Conservation (phyloP, 306 rosid species). For the Canavalia ensiformis region DNA sequence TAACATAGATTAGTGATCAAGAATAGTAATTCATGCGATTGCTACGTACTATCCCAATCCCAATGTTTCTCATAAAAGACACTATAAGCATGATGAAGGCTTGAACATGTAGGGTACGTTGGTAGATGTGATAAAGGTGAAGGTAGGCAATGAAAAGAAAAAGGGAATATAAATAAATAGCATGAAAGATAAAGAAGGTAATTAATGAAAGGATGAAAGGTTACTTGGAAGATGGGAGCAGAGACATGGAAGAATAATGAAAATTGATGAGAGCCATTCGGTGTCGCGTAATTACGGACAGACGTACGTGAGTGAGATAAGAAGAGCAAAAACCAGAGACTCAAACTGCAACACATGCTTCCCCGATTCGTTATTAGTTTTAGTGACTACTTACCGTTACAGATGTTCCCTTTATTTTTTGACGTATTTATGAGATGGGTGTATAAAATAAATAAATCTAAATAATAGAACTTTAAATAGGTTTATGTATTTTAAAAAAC, state of each 20-base stretch:
- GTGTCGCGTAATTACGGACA: slow-evolving; percentile 11
- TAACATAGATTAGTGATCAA: neutral
- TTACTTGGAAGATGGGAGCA: slow-evolving; percentile 8
- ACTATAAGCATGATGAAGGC: neutral
- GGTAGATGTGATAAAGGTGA: neutral
- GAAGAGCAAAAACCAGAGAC: slow-evolving; percentile 6
- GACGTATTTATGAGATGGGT: no score
- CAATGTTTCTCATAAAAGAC: neutral
- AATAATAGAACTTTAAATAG: no score
- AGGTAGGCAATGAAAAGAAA: neutral
- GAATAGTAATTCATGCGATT: neutral
- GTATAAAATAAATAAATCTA: no score
- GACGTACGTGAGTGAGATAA: neutral
- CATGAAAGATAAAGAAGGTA: neutral
- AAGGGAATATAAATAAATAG: neutral
- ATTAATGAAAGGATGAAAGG: neutral
- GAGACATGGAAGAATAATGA: slow-evolving; percentile 18
- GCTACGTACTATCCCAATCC: neutral
- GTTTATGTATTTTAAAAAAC: no score
- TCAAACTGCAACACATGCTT: neutral
- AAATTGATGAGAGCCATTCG: slow-evolving; percentile 26
- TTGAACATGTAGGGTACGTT: neutral
- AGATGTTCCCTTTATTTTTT: no score
- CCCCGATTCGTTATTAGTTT: neutral
- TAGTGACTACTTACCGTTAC: no score